phyloP scores from a whole-genome alignment of 1,139 yeast species.

The Candida labiduridarum region DNA sequence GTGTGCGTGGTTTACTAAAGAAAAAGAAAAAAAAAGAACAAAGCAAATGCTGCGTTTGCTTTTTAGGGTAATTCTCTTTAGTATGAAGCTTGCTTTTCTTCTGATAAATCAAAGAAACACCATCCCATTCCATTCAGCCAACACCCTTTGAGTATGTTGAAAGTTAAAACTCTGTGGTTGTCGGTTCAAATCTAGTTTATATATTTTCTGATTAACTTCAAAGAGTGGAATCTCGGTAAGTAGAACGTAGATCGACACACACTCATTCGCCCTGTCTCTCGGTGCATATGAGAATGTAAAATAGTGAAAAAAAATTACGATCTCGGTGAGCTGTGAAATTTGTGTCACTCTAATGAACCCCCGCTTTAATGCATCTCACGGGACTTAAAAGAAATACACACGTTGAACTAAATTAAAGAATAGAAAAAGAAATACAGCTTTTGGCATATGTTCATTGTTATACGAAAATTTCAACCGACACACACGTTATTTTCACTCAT shows the following conservation, averaged over 20 bases:
- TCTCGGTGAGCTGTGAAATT: not conserved
- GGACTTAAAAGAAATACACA: not conserved
- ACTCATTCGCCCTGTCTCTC: not conserved
- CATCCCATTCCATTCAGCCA: not conserved
- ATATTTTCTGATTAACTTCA: too few species aligned
- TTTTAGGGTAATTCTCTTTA: constrained; percentile 3
- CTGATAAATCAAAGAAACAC: not conserved
- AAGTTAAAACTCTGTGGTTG: too few species aligned
- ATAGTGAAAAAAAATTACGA: not conserved
- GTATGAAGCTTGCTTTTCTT: not conserved
- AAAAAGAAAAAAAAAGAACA: not conserved
- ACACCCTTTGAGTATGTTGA: too few species aligned
- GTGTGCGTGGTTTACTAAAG: not conserved
- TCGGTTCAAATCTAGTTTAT: not conserved
- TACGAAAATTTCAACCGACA: not conserved
- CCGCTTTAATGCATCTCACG: constrained; percentile 6
- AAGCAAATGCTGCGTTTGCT: not conserved
- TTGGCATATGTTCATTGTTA: not conserved
- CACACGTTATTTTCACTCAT: not conserved
- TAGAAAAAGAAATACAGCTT: not conserved
- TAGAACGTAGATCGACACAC: not conserved
- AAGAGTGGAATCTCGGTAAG: not conserved
- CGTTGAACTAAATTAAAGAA: not conserved
- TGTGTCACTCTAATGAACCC: not conserved
- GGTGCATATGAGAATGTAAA: not conserved